Percentiles rank a stretch among this genome's conserved stretches.
These are phyloP conservation scores for Coemansia sp. DNA, from an alignment of 192 early-diverging fungal species.

Conservation along the genomic window DNA sequence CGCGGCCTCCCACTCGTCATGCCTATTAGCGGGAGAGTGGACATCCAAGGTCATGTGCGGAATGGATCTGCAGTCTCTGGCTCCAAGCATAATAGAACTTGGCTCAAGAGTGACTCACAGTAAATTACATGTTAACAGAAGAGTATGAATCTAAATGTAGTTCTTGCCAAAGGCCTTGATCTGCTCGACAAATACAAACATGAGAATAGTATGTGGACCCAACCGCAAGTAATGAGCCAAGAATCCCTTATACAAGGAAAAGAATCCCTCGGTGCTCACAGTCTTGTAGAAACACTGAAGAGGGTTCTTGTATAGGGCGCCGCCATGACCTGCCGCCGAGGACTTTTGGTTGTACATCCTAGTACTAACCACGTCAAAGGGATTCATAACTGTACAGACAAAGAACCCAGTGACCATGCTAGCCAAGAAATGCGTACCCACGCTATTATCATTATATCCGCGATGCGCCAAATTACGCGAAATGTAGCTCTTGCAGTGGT, in stretches of 20 bases:
- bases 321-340: conserved; percentile 57
- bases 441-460: conserved; percentile 60
- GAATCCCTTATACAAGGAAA: conserved; percentile 92
- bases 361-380: conserved; percentile 94
- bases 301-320: conserved; percentile 77
- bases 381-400: conserved; percentile 92
- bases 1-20: background rate
- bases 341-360: conserved; percentile 93
- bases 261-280: conserved; percentile 75
- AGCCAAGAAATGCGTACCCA: conserved; percentile 73
- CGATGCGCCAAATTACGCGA: conserved; percentile 58
- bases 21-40: background rate
- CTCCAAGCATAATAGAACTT: background rate
- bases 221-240: conserved; percentile 88
- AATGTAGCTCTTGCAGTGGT: conserved; percentile 72
- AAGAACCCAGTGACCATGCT: conserved; percentile 82
- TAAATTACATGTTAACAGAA: background rate
- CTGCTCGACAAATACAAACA: conserved; percentile 91
- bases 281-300: conserved; percentile 89
- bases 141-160: conserved; percentile 11
- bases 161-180: conserved; percentile 55
- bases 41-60: background rate
- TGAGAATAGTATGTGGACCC: conserved; percentile 92
- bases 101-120: background rate
- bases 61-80: background rate